Base-by-base conservation (phyloP, 2,329 filamentous ascomycete genomes). In the Aspergillus hiratsukae region DNA sequence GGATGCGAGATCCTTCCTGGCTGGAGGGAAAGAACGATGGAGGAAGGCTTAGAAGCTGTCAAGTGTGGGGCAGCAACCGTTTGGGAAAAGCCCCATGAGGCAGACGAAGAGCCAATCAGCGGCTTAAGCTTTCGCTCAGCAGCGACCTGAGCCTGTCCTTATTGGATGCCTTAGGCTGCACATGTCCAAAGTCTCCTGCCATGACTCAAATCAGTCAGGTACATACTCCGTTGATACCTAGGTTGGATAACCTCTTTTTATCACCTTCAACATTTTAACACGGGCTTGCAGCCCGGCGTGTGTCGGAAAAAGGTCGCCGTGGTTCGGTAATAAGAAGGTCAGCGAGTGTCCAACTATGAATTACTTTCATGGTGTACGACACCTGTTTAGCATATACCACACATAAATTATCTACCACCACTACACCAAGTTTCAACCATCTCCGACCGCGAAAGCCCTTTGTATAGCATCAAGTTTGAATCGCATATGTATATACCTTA, bases 1-100 rank as follows among this genome's bases (percentile, higher is more conserved):
- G 63, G 63, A 61, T 65, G 61, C 56, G 52, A 65, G 62, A 65
- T 65, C 60, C 53, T 61, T 63, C 58, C 53, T 61, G 54, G 55
- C 51, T 51, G 53, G 58, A 56, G 53, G 56, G 48, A 61, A 57
- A 55, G 53, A 48, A 51, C 54, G 49, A 58, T 59, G 51, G 53
- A 54, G 43, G 54, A 61, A 62, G 55, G 58, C 57, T 62, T 65
- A 57, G 61, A 62, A 61, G 61, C 63, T 65, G 61, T 65, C 63
- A 65, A 62, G 57, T 59, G 61, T 63, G 63, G 63, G 60, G 43
- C 63, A 40, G 4, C 23, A 27, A 55, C 57, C 57, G 61, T 61
- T 64, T 60, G 53, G 48, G 31, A 46, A 46, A 21, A 23, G 43
- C 55, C 55, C 62, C 61, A 64, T 56, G 59, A 63, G 55, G 57